These are phyloP conservation scores for Tolypocladium inflatum DNA, from an alignment of 2,329 filamentous ascomycete genomes.

Conservation along the genomic window DNA sequence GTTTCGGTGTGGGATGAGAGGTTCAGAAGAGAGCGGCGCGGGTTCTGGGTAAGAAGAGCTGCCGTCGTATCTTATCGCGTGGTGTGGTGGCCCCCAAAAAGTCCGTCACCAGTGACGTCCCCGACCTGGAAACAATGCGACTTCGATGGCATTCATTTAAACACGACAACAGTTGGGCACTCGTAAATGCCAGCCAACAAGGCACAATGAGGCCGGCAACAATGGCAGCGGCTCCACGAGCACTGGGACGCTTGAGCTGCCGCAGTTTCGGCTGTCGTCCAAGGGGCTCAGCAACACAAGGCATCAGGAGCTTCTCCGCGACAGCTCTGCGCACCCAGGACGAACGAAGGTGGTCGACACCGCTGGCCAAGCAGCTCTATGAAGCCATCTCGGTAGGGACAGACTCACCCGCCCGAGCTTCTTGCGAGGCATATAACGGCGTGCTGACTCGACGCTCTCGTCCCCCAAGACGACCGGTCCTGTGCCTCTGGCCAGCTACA, in stretches of 20 bases:
- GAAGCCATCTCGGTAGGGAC: slow-evolving; percentile 70
- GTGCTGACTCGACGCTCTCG: neutral
- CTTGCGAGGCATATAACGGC: neutral
- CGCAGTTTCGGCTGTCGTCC: neutral
- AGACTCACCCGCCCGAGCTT: neutral
- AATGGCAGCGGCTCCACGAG: neutral
- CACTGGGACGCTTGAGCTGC: neutral
- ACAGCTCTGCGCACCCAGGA: slow-evolving; percentile 7
- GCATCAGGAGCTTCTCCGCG: neutral
- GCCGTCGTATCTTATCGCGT: neutral
- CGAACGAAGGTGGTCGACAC: slow-evolving; percentile 76
- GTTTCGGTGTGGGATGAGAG: neutral
- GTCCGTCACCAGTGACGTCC: neutral
- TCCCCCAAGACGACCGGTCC: slow-evolving; percentile 64
- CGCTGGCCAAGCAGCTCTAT: slow-evolving; percentile 76
- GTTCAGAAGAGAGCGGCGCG: neutral
- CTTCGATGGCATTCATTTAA: neutral
- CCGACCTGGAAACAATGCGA: neutral
- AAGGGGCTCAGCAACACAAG: neutral
- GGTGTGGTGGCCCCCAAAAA: neutral
- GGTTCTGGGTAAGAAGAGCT: neutral
- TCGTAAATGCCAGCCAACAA: neutral
- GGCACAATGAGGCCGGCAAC: neutral
- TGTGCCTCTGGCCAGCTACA: slow-evolving; percentile 84
- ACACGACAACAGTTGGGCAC: neutral